Evolutionary conservation across 352 stramenopile genomes (phyloP).

Genomic region (Globisporangium viniferum): DNA sequence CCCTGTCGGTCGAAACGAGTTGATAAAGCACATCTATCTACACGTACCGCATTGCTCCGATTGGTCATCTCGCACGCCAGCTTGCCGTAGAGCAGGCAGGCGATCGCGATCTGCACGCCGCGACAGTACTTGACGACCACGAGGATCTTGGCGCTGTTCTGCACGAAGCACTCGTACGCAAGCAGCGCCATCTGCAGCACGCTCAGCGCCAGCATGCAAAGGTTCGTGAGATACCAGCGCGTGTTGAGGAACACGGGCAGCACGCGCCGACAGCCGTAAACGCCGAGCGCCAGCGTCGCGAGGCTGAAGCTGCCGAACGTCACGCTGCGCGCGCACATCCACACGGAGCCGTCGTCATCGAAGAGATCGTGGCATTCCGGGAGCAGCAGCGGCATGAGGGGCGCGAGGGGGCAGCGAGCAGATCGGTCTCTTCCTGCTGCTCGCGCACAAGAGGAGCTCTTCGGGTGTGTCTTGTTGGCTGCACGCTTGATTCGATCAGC

Average conservation of each 20-base stretch:
- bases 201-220: constrained; percentile 58
- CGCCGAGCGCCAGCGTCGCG: constrained; percentile 38
- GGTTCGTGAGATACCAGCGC: constrained; percentile 56
- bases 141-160: constrained; percentile 57
- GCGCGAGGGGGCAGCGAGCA: not conserved
- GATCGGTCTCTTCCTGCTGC: not conserved
- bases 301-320: constrained; percentile 58
- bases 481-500: not conserved
- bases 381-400: constrained; percentile 26
- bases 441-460: not conserved
- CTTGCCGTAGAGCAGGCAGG: constrained; percentile 67
- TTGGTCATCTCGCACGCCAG: constrained; percentile 63
- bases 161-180: constrained; percentile 56
- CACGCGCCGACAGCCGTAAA: constrained; percentile 48
- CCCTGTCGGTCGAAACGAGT: no score
- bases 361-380: constrained; percentile 52
- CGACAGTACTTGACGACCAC: constrained; percentile 73
- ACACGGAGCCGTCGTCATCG: constrained; percentile 24
- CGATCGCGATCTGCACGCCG: constrained; percentile 61
- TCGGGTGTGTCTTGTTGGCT: not conserved
- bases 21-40: not conserved
- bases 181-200: constrained; percentile 63
- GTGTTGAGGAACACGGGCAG: constrained; percentile 53
- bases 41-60: constrained; percentile 28
- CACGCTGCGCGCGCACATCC: constrained; percentile 59